These are phyloP conservation scores for Talaromyces proteolyticus DNA, from an alignment of 495 filamentous ascomycete genomes.

Conservation along the genomic window DNA sequence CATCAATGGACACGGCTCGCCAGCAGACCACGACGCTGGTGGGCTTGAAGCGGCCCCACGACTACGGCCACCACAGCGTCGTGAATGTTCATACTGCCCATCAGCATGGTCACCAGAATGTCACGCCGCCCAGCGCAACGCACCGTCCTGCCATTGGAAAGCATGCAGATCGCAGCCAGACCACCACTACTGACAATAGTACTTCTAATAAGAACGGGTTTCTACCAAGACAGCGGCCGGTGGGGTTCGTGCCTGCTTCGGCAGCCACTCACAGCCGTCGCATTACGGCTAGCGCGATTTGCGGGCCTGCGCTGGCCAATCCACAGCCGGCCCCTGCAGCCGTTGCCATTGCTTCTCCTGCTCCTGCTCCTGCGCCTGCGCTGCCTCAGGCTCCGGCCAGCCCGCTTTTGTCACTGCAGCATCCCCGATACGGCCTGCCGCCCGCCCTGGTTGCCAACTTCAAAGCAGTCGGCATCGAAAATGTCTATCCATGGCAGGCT, in stretches of 20 bases:
- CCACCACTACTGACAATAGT: not conserved
- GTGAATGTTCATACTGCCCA: no score
- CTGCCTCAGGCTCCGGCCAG: not conserved
- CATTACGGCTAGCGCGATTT: not conserved
- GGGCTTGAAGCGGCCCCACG: constrained; percentile 31
- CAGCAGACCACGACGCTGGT: constrained; percentile 28
- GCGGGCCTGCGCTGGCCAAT: no score
- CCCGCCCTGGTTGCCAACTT: constrained; percentile 58
- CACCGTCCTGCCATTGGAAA: not conserved
- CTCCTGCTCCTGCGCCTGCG: not conserved
- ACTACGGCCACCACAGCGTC: not conserved
- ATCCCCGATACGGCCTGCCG: constrained; percentile 62
- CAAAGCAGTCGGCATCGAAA: constrained; percentile 53
- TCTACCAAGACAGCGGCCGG: constrained; percentile 10
- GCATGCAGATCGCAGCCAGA: not conserved
- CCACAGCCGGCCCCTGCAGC: not conserved
- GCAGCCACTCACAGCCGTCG: constrained; percentile 10
- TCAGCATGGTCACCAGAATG: no score
- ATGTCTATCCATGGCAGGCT: constrained; percentile 82
- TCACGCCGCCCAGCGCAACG: not conserved
- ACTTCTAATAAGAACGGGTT: not conserved
- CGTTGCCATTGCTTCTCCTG: not conserved
- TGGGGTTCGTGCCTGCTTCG: constrained; percentile 19
- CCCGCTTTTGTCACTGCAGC: constrained; percentile 54
- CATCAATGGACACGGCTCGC: constrained; percentile 39